Conservation (phyloP, 2,329 filamentous ascomycete genomes). For the Diaporthe aspalathi region DNA sequence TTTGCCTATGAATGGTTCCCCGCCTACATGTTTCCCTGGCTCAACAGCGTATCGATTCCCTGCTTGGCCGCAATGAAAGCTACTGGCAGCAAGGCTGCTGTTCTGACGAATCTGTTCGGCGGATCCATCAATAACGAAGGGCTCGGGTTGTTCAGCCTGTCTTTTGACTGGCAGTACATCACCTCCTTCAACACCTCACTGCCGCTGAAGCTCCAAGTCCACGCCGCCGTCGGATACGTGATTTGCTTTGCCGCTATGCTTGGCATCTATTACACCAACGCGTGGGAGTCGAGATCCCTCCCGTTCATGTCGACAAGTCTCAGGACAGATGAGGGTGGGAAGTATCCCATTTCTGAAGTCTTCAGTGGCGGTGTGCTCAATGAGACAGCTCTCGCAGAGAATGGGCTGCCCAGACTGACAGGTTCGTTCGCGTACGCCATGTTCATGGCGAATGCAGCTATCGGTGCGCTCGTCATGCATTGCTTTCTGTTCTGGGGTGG, state of each 20-base stretch:
- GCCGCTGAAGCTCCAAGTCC: conserved; percentile 62
- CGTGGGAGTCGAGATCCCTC: conserved; percentile 57
- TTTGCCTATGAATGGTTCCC: conserved; percentile 64
- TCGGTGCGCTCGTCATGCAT: conserved; percentile 65
- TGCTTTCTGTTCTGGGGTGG: conserved; percentile 66
- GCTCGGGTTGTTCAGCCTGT: conserved; percentile 60
- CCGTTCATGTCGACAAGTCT: conserved; percentile 68
- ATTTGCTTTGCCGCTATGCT: conserved; percentile 63
- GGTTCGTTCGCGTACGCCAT: conserved; percentile 64
- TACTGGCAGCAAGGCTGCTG: conserved; percentile 55
- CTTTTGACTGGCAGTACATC: conserved; percentile 68
- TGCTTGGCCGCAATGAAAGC: conserved; percentile 65
- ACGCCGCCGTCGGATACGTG: conserved; percentile 58
- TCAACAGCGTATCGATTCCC: conserved; percentile 65
- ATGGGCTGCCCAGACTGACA: conserved; percentile 60
- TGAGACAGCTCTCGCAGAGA: conserved; percentile 52
- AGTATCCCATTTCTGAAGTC: conserved; percentile 54
- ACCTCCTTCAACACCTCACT: conserved; percentile 65
- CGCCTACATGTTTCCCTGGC: conserved; percentile 66
- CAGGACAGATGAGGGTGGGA: conserved; percentile 51
- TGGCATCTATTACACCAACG: conserved; percentile 63
- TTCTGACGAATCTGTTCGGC: conserved; percentile 62
- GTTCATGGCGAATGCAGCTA: conserved; percentile 69
- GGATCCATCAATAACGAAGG: conserved; percentile 65
- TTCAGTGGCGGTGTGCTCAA: conserved; percentile 57